Percentiles rank a stretch among this genome's conserved stretches.
phyloP scores from a whole-genome alignment of 441 rosid genomes.

The Croton laevigatus region DNA sequence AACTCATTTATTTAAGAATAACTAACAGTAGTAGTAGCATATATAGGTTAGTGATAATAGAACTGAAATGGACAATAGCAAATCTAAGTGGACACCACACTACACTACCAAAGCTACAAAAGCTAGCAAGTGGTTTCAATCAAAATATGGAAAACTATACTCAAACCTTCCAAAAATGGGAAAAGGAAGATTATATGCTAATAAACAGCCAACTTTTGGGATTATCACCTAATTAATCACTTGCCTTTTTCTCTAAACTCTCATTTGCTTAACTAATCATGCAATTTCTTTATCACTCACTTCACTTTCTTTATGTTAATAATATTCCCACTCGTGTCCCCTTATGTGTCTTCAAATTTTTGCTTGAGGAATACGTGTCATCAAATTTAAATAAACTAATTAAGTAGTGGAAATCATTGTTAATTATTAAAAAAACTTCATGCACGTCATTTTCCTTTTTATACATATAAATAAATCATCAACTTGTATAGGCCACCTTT shows the following conservation, averaged over 20 bases:
- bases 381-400: background rate
- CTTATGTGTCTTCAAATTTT: background rate
- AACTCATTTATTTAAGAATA: no score
- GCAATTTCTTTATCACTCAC: background rate
- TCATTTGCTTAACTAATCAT: background rate
- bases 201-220: background rate
- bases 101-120: background rate
- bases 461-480: no score
- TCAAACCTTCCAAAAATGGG: constrained; percentile 1
- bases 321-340: background rate
- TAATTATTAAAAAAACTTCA: background rate
- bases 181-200: background rate
- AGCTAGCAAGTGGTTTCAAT: background rate
- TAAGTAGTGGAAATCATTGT: constrained; percentile 5
- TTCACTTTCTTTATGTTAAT: background rate
- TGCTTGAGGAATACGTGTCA: background rate
- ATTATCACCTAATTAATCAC: background rate
- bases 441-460: no score
- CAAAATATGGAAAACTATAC: constrained; percentile 3
- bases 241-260: background rate
- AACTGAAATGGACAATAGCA: background rate
- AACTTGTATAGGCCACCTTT: no score
- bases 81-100: constrained; percentile 2
- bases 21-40: no score
- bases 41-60: no score